Percentiles rank a stretch among this genome's conserved stretches.
phyloP scores from a whole-genome alignment of 2,329 filamentous ascomycete species.

The Cadophora sp. region DNA sequence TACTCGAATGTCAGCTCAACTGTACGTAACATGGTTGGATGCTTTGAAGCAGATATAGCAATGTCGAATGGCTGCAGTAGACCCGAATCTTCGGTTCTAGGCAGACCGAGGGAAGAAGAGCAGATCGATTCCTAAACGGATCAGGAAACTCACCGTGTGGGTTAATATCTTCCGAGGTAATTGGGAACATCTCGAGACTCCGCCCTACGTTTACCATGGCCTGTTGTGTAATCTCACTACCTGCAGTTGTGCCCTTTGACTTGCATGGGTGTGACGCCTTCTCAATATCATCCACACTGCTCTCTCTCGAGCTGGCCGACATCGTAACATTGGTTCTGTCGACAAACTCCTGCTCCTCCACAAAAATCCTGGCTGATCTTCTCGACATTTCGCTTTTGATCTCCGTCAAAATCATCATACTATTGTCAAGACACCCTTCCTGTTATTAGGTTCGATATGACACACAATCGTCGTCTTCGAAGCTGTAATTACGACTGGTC shows the following conservation, averaged over 20 bases:
- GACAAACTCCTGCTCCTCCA: constrained; percentile 27
- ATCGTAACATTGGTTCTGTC: constrained; percentile 17
- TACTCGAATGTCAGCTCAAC: background rate
- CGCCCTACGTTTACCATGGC: constrained; percentile 30
- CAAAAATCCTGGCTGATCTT: constrained; percentile 34
- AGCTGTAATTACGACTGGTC: background rate
- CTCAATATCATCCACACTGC: background rate
- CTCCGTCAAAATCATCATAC: constrained; percentile 18
- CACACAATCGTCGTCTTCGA: background rate
- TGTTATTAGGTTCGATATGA: background rate
- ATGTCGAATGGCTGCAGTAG: background rate
- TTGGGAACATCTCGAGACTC: constrained; percentile 30
- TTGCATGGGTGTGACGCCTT: constrained; percentile 1
- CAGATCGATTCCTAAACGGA: background rate
- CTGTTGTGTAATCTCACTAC: constrained; percentile 13
- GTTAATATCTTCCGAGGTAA: constrained; percentile 27
- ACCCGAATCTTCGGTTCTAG: too few relatives aligned
- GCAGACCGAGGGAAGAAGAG: background rate
- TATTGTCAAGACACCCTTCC: constrained; percentile 18
- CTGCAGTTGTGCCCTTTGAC: constrained; percentile 18
- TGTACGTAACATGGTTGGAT: background rate
- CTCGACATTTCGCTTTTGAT: constrained; percentile 30
- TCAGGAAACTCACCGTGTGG: constrained; percentile 31
- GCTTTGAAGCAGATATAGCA: background rate
- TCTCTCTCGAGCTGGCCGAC: constrained; percentile 4